Conservation (phyloP, 140 eudicot species). For the Cichorium intybus region DNA sequence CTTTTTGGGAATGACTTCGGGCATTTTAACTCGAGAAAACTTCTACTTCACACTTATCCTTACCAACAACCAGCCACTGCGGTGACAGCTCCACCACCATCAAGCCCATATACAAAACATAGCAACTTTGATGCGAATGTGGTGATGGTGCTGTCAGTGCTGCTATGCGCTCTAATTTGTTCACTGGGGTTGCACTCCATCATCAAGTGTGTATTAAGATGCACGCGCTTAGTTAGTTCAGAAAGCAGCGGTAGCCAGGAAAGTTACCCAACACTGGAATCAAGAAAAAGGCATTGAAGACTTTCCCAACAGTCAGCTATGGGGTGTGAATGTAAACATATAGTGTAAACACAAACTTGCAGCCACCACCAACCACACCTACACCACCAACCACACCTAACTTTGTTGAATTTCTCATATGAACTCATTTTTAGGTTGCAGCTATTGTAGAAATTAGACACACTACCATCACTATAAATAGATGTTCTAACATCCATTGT, state of each 20-base stretch:
- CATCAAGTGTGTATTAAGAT: conserved; percentile 60
- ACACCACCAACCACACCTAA: too few species aligned
- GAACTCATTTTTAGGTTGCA: too few species aligned
- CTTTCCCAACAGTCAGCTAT: too few species aligned
- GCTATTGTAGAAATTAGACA: too few species aligned
- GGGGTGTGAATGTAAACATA: too few species aligned
- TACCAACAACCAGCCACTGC: conserved; percentile 11
- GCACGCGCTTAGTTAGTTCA: conserved; percentile 31
- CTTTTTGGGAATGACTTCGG: conserved; percentile 21
- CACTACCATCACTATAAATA: too few species aligned
- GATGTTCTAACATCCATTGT: too few species aligned
- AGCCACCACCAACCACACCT: too few species aligned
- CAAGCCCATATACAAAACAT: conserved; percentile 26
- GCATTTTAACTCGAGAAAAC: conserved; percentile 45
- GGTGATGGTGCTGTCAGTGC: conserved; percentile 71
- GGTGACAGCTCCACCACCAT: conserved; percentile 9
- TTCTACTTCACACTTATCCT: conserved; percentile 32
- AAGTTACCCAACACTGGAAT: conserved; percentile 51
- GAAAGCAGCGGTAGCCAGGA: conserved; percentile 6
- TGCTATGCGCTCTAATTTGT: conserved; percentile 68
- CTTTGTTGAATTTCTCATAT: too few species aligned
- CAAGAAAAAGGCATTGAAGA: too few species aligned
- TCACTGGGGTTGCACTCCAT: conserved; percentile 69
- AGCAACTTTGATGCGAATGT: conserved; percentile 69
- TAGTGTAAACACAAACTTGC: too few species aligned